Evolutionary conservation across 108 stramenopile species (phyloP), one percentile per base, ranked within the genome.

Genomic region (Skeletonema costatum): DNA sequence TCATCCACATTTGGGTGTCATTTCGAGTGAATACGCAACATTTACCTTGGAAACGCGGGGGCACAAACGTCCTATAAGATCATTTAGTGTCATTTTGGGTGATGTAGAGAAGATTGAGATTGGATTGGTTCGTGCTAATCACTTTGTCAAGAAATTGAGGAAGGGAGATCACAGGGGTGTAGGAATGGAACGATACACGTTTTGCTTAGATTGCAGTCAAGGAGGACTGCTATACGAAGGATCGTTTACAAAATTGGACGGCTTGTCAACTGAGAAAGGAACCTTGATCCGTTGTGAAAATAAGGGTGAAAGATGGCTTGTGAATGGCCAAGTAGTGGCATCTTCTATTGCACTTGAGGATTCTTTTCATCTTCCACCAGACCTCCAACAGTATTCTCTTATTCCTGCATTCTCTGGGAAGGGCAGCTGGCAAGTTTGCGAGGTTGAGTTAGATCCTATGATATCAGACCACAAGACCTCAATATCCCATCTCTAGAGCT

Each of bases 361-460:
- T 33, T 74, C 79, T 33, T 83, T 83, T 68, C 80, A 84, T 56
- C 56, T 81, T 48, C 83, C 79, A 6, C 79, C 80, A 17, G 80
- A 81, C 62, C 70, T 80, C 25, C 76, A 83, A 53, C 76, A 74
- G 46, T 77, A 77, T 41, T 58, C 61, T 30, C 72, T 83, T 38
- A 70, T 80, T 60, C 83, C 83, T 12, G 79, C 80, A 19, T 81
- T 84, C 56, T 77, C 75, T 32, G 83, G 79, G 12, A 84, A 81
- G 53, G 83, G 83, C 10, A 60, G 71, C 31, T 83, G 73, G 73
- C 42, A 69, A 64, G 67, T 83, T 53, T 80, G 82, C 64, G 82
- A 83, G 44, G 82, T 83, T n/a, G 82, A 83, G 61, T 67, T 83
- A 32, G 82, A 82, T 56, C 74, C 81, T 2, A 36, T 72, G 16